Conservation (phyloP, 805 yeast species). For the Ogataea kodamae region DNA sequence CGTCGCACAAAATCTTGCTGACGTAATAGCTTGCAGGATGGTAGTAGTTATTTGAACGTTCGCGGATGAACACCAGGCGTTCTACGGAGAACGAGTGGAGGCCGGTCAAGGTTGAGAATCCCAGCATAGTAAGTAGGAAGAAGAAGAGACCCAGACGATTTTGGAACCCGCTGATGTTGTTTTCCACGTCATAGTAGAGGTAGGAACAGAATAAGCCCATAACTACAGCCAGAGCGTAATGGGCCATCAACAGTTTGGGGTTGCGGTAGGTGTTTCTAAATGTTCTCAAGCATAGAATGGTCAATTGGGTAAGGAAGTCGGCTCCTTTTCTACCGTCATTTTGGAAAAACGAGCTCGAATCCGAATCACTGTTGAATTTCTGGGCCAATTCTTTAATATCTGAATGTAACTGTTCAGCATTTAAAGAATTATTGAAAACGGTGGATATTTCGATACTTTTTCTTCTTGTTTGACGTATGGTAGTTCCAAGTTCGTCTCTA, state of each 20-base stretch:
- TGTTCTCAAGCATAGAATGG: conserved; percentile 78
- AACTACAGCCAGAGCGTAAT: conserved; percentile 70
- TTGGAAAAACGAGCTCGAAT: conserved; percentile 26
- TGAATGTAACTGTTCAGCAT: conserved; percentile 38
- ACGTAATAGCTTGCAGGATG: conserved; percentile 80
- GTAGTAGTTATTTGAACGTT: conserved; percentile 92
- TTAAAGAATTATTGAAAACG: conserved; percentile 32
- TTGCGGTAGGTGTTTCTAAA: conserved; percentile 91
- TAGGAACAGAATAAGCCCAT: conserved; percentile 85
- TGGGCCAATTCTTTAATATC: conserved; percentile 34
- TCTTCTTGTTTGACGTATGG: conserved; percentile 9
- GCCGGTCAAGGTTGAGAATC: conserved; percentile 90
- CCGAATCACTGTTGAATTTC: conserved; percentile 12
- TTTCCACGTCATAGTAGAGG: conserved; percentile 74
- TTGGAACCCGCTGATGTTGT: conserved; percentile 95
- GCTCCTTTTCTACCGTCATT: conserved; percentile 47
- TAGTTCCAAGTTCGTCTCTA: conserved; percentile 58
- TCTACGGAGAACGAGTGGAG: conserved; percentile 85
- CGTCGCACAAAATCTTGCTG: conserved; percentile 85
- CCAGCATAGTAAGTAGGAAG: conserved; percentile 86
- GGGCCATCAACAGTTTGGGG: conserved; percentile 83
- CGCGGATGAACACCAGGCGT: conserved; percentile 84
- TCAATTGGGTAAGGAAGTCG: conserved; percentile 57
- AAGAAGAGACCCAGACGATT: conserved; percentile 92
- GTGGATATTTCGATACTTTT: conserved; percentile 6